Evolutionary conservation across 148 eudicot genomes (phyloP).

Genomic region (Suaeda aralocaspica): DNA sequence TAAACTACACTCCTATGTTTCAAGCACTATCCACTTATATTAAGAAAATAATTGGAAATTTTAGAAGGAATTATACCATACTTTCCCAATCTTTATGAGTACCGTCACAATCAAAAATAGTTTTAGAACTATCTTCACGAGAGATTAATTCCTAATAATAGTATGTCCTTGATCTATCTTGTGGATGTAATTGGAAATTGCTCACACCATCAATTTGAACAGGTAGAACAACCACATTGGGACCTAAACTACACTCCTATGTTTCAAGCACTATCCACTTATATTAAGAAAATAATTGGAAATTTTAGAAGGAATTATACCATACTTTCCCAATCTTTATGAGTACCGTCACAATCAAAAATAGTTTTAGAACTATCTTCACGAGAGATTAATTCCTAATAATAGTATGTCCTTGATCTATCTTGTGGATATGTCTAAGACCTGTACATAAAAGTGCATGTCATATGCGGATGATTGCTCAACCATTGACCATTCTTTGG

Average conservation of each 20-base stretch:
- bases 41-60: background rate
- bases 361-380: background rate
- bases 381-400: background rate
- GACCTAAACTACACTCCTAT: background rate
- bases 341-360: background rate
- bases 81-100: background rate
- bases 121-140: no score
- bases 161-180: no score
- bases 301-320: background rate
- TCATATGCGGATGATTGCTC: background rate
- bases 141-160: background rate
- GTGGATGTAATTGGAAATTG: background rate
- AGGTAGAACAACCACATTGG: background rate
- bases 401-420: no score
- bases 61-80: background rate
- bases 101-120: background rate
- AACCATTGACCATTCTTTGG: background rate
- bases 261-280: conserved; percentile 1
- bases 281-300: background rate
- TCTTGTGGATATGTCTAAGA: no score
- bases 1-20: background rate
- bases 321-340: background rate
- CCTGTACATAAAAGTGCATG: background rate
- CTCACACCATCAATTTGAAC: background rate
- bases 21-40: conserved; percentile 2